Base-by-base conservation (phyloP, 805 yeast species). In the Saccharomycopsis olivae region DNA sequence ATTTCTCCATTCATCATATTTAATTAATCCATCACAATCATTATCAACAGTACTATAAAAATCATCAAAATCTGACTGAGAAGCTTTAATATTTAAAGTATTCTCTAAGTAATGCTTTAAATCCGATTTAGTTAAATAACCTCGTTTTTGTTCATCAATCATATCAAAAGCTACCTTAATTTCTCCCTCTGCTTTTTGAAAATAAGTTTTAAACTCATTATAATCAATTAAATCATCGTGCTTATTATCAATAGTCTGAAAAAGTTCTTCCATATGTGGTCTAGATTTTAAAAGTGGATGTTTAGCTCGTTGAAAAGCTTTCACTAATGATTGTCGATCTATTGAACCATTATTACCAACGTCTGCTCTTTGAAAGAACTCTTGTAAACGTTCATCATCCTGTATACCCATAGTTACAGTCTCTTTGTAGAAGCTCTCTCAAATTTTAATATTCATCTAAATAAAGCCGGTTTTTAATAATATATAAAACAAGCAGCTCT, bases 1-100 rank as follows among this genome's bases (percentile, higher is more conserved):
- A 49, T 82, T 83, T 48, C 94, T 67, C 73, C 94, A 92, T 51
- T 89, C 89, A 38, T 86, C 86, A 53, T 74, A 84, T 0, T 92
- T 77, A 32, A 89, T 76, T 49, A 66, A 72, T 1, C 92, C 89
- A 41, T 71, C 73, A 35, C 69, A 60, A 44, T 73, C 66, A 28
- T 57, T 58, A 55, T 76, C 87, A 35, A 78, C 21, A 42, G 64
- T 68, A 27, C 63, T 53, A 62, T 79, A 78, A 44, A 85, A 64
- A 5, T 59, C 57, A 41, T 74, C 74, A 29, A 81, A 61, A 47
- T 72, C 72, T 11, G 65, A 56, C 10, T 64, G 64, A 2, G 73
- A 66, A 10, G 84, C 75, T 15, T 63, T 58, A 36, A 75, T 58
- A 10, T 77, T 70, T 43, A 83, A 63, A 3, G 64, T 59, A 11